Base-by-base conservation (phyloP, 2,329 filamentous ascomycete species). In the Aspergillus quadricinctus region DNA sequence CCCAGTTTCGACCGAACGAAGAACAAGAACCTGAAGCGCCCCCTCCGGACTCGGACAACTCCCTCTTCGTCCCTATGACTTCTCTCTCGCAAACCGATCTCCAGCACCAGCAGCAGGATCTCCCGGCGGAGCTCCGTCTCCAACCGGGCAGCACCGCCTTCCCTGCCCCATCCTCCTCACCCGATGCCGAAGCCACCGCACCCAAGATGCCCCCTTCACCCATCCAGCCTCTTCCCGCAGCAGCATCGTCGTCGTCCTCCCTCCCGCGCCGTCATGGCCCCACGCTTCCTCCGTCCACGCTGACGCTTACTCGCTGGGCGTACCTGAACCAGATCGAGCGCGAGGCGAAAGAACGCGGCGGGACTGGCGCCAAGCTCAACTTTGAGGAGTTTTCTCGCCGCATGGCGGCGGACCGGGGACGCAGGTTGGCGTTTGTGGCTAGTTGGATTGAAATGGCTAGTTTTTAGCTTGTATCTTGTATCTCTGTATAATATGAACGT, bases 401-500 rank as follows among this genome's bases (percentile, higher is more conserved):
- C 50, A 90, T 94, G 77, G 84, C 85, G 64, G 80, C 80, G n/a
- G 81, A 86, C 60, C 83, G 87, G 62, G 83, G 84, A 25, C 84
- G 85, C 68, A 77, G 87, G 53, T 80, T 92, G 59, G 89, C 90
- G 63, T 93, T 96, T 72, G 80, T 97, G 49, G 90, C 90, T 57
- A 90, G 85, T 66, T 97, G 93, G 93, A 90, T 97, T 72, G 92
- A 97, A 61, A 80, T 85, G 80, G 83, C 83, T 65, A 79, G 80
- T 70, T 83, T 86, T 69, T 85, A 61, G 56, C n/a, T 28, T 37
- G 37, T 35, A 46, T 46, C 40, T 49, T n/a, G 37, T 35, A 46
- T 43, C 31, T 48, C 11, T 57, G 21, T 53, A 28, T 41, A 27
- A 41, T 52, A 45, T 55, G 27, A 35, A 37, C 7, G 7, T 6